Evolutionary conservation across 257 asterid species (phyloP).

Genomic region (Solanum megistacrolobum): DNA sequence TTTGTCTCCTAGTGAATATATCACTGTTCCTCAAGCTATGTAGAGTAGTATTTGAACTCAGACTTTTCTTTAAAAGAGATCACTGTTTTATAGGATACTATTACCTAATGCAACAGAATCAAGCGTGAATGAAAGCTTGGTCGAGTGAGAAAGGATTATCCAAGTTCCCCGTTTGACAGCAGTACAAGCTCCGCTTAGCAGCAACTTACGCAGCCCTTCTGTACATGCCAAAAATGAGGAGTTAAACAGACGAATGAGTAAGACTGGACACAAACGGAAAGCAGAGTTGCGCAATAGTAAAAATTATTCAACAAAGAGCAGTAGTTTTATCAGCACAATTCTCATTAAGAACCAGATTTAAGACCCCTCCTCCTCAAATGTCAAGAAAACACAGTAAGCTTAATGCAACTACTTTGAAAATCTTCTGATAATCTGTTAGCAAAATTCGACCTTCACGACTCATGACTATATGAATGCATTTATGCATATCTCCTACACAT

Average conservation of each 20-base stretch:
- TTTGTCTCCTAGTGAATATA: not conserved
- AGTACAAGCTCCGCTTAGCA: not conserved
- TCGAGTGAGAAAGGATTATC: not conserved
- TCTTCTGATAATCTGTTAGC: not conserved
- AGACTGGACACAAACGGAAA: not conserved
- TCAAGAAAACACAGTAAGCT: not conserved
- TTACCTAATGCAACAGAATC: not conserved
- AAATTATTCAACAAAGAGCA: not conserved
- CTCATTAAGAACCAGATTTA: no score
- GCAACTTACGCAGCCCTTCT: not conserved
- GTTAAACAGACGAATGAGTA: not conserved
- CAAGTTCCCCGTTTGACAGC: not conserved
- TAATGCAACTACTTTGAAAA: not conserved
- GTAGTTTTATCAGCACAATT: no score
- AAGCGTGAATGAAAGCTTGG: not conserved
- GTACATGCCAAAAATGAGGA: not conserved
- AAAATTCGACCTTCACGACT: not conserved
- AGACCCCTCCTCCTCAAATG: not conserved
- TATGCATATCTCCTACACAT: not conserved
- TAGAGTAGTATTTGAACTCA: not conserved
- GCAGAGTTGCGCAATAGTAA: not conserved
- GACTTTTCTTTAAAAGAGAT: not conserved
- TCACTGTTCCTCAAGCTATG: not conserved
- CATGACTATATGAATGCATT: not conserved
- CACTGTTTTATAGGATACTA: not conserved